Evolutionary conservation across 1,284 basidiomycete species (phyloP), one percentile per base, ranked within the genome.

Genomic region (Rhizoctonia solani): DNA sequence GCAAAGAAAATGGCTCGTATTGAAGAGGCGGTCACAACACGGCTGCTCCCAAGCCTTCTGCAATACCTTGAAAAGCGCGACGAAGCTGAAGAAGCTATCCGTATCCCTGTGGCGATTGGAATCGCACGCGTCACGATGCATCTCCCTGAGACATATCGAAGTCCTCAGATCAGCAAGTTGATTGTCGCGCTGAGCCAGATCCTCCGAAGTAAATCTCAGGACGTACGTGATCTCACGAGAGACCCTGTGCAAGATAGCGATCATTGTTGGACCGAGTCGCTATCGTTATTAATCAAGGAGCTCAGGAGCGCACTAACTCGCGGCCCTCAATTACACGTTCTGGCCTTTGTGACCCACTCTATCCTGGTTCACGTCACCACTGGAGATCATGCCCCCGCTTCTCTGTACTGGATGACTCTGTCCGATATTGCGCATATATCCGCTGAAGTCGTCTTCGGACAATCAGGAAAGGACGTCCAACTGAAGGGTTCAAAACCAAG

Each of bases 401-500:
- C 74, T 76, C 79, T 53, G 83, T 82, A 46, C 82, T 98, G 0
- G 94, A 97, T 72, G 83, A 84, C 19, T 89, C 90, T 69, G 88
- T 95, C 83, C 39, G 89, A 93, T 71, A 81, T 93, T 1, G 88
- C 90, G 0, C 85, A 91, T 73, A 81, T 98, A 37, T 88, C 94
- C 1, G 87, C 91, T 0, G 96, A 98, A 74, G 96, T 98, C 67
- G 85, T 98, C 61, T 98, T 98, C 74, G 96, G 96, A 14, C 88
- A 93, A 74, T 95, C 94, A 0, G 92, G 91, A 9, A 93, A 93
- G 75, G 94, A 98, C 74, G 89, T 92, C 0, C 86, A 89, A 56
- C 89, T 2, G 93, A 96, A 72, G 95, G 90, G 27, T 97, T 95
- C 85, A 93, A 90, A 80, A 96, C 94, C 16, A 97, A 93, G 78